phyloP scores from a whole-genome alignment of 176 grass and related monocot species.

The Puccinellia tenuiflora region DNA sequence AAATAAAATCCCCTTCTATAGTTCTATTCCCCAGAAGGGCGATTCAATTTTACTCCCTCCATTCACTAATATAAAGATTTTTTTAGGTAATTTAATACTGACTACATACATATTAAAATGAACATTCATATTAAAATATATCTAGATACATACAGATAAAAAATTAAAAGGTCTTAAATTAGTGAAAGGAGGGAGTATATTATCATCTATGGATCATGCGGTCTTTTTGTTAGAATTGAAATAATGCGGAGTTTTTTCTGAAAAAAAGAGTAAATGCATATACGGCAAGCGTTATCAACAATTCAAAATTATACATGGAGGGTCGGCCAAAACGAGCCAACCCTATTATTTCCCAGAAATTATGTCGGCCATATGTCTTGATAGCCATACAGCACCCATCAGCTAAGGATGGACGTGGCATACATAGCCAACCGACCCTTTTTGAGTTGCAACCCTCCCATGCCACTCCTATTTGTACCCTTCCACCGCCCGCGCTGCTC shows the following conservation, averaged over 20 bases:
- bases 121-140: no score
- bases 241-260: background rate
- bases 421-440: slow-evolving; percentile 86
- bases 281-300: background rate
- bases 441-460: rapidly evolving
- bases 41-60: no score
- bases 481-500: no score
- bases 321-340: slow-evolving; percentile 87
- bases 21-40: background rate
- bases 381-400: slow-evolving; percentile 97
- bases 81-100: no score
- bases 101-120: no score
- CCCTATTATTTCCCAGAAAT: slow-evolving; percentile 60
- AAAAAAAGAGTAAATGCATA: background rate
- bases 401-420: slow-evolving; percentile 65
- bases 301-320: background rate
- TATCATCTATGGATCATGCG: background rate
- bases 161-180: no score
- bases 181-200: no score
- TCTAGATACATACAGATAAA: no score
- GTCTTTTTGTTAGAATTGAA: background rate
- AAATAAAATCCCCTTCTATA: slow-evolving; percentile 8
- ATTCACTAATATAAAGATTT: no score
- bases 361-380: slow-evolving; percentile 99
- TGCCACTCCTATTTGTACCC: background rate